Conservation (phyloP, 169 alveolate species). For the Plasmodium inui region DNA sequence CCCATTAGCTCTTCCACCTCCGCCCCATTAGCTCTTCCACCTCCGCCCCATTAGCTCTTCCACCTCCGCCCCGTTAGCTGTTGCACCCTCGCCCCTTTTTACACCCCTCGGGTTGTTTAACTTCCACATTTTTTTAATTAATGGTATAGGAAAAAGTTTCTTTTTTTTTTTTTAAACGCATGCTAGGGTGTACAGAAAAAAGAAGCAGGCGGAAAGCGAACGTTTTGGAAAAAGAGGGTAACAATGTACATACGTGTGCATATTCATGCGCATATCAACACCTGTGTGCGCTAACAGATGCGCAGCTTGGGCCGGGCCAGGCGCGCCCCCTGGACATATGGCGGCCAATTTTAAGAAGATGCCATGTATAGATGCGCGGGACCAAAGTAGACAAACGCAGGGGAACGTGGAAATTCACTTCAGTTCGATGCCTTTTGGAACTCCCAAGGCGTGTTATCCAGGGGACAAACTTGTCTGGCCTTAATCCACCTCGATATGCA, state of each 20-base stretch:
- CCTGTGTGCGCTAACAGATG: background rate
- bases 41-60: too few relatives aligned
- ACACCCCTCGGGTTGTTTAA: background rate
- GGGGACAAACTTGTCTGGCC: constrained; percentile 98
- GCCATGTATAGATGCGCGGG: background rate
- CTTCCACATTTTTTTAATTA: background rate
- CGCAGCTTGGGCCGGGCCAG: background rate
- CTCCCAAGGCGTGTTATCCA: constrained; percentile 97
- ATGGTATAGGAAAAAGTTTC: background rate
- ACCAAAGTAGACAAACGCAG: constrained; percentile 24
- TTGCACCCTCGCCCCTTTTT: too few relatives aligned
- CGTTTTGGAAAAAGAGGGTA: background rate
- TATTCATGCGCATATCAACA: background rate
- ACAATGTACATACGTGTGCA: background rate
- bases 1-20: background rate
- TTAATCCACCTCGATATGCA: constrained; percentile 98
- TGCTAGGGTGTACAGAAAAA: constrained; percentile 2
- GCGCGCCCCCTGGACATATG: background rate
- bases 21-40: background rate
- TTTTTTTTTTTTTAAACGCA: background rate
- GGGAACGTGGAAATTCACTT: constrained; percentile 20
- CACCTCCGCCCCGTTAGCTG: too few relatives aligned
- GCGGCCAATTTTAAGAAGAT: background rate
- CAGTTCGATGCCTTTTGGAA: constrained; percentile 89
- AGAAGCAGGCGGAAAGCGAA: background rate